A percentile compares a stretch with the other conserved stretches of the same genome.
Evolutionary conservation across 306 rosid genomes (phyloP).

Genomic region (Glycine soja): DNA sequence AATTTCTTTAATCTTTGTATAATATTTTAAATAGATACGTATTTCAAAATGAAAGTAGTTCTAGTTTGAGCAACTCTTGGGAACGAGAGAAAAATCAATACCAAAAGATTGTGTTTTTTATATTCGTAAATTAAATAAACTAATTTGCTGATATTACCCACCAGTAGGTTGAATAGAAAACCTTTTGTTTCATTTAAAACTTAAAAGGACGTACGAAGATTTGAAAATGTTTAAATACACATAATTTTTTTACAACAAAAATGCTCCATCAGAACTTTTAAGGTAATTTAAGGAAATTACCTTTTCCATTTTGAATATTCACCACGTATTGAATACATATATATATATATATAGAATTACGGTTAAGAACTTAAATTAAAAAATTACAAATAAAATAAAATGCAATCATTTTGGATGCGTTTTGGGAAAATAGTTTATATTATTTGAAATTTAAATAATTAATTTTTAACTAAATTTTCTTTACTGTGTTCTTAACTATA

Average conservation of each 20-base stretch:
- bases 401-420: neutral
- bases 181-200: slow-evolving; percentile 39
- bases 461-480: too few species aligned
- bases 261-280: neutral
- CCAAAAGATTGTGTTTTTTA: too few species aligned
- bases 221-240: slow-evolving; percentile 27
- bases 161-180: slow-evolving; percentile 35
- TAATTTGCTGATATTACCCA: slow-evolving; percentile 9
- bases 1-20: neutral
- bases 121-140: slow-evolving; percentile 5
- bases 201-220: slow-evolving; percentile 19
- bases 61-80: slow-evolving; percentile 42
- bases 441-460: too few species aligned
- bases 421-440: neutral
- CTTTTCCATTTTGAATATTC: slow-evolving; percentile 33
- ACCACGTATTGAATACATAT: neutral
- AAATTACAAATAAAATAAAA: neutral
- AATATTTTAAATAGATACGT: neutral
- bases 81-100: slow-evolving; percentile 39
- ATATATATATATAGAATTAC: too few species aligned
- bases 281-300: neutral
- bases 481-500: too few species aligned
- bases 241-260: neutral
- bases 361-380: neutral
- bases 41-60: neutral